Evolutionary conservation across 768 basidiomycete species (phyloP).

Genomic region (Mycena metata): DNA sequence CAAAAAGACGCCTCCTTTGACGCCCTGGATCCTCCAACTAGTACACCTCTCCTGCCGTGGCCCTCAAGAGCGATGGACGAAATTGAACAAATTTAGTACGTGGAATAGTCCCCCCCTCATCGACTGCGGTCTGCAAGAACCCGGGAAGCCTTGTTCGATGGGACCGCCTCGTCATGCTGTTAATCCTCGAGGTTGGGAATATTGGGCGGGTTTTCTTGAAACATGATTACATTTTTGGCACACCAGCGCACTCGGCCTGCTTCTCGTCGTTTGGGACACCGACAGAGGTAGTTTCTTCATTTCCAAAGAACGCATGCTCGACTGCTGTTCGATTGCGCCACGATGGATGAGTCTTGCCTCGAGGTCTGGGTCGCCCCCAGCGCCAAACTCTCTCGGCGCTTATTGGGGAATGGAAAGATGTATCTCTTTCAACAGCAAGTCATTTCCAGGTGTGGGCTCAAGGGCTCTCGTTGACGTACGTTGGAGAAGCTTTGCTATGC

Average conservation of each 20-base stretch:
- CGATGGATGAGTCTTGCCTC: not conserved
- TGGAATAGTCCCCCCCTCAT: not conserved
- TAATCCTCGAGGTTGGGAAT: not conserved
- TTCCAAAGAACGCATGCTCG: too few species aligned
- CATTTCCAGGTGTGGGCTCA: conserved; percentile 7
- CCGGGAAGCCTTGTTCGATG: not conserved
- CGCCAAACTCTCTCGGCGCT: not conserved
- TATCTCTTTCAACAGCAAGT: conserved; percentile 19
- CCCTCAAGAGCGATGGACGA: too few species aligned
- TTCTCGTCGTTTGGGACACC: too few species aligned
- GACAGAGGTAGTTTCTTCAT: too few species aligned
- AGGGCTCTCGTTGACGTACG: conserved; percentile 6
- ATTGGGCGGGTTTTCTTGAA: too few species aligned
- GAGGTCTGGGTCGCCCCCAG: not conserved
- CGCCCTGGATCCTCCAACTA: too few species aligned
- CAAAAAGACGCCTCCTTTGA: too few species aligned
- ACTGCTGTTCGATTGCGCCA: conserved; percentile 1
- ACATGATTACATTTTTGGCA: too few species aligned
- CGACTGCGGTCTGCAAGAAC: conserved; percentile 7
- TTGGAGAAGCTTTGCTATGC: conserved; percentile 17
- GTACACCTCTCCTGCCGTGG: too few species aligned
- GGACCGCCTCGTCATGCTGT: not conserved
- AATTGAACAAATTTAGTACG: not conserved
- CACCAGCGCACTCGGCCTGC: too few species aligned
- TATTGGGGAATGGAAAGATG: not conserved